Conservation (phyloP, 1,284 basidiomycete genomes). For the Meripilus lineatus region DNA sequence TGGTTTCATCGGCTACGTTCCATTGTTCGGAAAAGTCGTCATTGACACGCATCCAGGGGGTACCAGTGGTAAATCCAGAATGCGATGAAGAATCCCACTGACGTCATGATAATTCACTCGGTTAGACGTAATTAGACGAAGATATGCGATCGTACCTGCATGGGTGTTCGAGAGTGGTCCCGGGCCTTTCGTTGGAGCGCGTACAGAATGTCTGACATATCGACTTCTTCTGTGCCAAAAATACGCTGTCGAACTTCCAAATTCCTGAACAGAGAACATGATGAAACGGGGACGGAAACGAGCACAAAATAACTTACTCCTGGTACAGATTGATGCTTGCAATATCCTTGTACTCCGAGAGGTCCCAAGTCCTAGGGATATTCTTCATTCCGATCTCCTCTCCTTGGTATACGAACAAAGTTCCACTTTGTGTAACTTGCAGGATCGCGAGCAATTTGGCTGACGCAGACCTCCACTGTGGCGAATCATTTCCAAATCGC, state of each 20-base stretch:
- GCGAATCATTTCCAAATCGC: conserved; percentile 59
- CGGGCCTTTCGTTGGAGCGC: conserved; percentile 59
- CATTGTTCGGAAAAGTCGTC: conserved; percentile 56
- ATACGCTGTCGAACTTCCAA: no score
- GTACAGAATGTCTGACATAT: conserved; percentile 55
- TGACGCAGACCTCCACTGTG: conserved; percentile 46
- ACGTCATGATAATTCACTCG: no score
- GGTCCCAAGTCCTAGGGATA: conserved; percentile 57
- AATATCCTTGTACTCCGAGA: conserved; percentile 72
- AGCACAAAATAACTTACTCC: conserved; percentile 32
- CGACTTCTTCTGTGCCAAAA: conserved; percentile 30
- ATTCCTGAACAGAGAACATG: not conserved
- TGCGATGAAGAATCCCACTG: conserved; percentile 58
- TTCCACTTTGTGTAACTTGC: conserved; percentile 58
- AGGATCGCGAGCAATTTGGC: conserved; percentile 65
- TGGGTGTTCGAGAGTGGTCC: conserved; percentile 66
- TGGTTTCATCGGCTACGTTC: conserved; percentile 53
- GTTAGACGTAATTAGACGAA: no score
- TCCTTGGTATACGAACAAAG: conserved; percentile 72
- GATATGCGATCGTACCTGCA: conserved; percentile 43
- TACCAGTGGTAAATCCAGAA: conserved; percentile 61
- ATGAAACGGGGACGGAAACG: no score
- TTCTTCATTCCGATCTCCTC: conserved; percentile 71
- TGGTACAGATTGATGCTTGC: conserved; percentile 49
- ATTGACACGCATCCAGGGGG: conserved; percentile 76